These are phyloP conservation scores for Debaryomyces subglobosus DNA, from an alignment of 1,139 yeast species.

Conservation along the genomic window DNA sequence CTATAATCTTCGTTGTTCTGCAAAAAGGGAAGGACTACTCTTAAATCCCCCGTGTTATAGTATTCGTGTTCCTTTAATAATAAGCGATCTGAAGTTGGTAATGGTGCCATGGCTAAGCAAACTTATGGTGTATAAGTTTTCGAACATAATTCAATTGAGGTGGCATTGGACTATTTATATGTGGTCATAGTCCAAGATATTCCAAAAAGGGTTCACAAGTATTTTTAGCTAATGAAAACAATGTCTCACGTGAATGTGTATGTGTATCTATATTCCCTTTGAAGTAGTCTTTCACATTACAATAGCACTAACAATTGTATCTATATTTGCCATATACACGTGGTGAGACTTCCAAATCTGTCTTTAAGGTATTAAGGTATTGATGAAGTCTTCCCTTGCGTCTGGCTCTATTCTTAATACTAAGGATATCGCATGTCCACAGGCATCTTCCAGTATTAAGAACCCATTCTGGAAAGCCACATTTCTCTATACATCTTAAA, in stretches of 20 bases:
- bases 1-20: slow-evolving; percentile 9
- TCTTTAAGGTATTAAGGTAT: neutral
- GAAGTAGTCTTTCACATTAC: neutral
- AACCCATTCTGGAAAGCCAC: too few species aligned
- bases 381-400: neutral
- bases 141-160: neutral
- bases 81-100: slow-evolving; percentile 24
- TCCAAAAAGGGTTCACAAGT: neutral
- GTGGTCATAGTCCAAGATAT: too few species aligned
- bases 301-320: neutral
- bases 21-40: slow-evolving; percentile 21
- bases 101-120: slow-evolving; percentile 13
- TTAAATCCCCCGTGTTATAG: slow-evolving; percentile 27
- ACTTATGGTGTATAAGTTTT: neutral
- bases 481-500: neutral
- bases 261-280: neutral
- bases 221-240: neutral
- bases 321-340: neutral
- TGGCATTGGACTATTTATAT: neutral
- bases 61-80: slow-evolving; percentile 35
- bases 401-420: neutral
- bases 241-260: neutral
- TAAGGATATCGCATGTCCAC: neutral
- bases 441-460: too few species aligned
- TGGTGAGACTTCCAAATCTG: neutral